Base-by-base conservation (phyloP, 1,284 basidiomycete species). In the Cystobasidium sp. region DNA sequence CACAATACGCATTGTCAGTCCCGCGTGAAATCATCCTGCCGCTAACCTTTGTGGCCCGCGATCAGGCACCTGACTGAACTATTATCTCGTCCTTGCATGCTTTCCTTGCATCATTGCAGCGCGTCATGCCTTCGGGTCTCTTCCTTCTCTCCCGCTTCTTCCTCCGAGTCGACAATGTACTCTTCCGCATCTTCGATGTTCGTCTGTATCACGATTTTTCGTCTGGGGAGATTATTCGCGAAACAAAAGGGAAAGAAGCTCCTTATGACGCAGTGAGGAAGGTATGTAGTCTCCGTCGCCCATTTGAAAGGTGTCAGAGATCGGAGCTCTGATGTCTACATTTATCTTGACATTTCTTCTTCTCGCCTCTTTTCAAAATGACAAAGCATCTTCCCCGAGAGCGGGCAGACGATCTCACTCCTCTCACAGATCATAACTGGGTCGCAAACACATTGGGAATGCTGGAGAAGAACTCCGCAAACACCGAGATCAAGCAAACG, bases 81-180 rank as follows among this genome's bases (percentile, higher is more conserved):
- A 31, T 7, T 53, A 1, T n/a, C n/a, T 53, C 44, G 12, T 22
- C 31, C 3, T 24, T 12, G 41, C 55, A 47, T 6, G 59, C 7
- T 10, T 20, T 12, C 3, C 6, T 12, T 3, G 58, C 68, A 3
- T 31, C 55, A 24, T 55, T 22, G n/a, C 79, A 97, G 94, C 90
- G 97, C 71, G 94, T 99, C 59, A 99, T 99, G 95, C 94, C 96
- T 0, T 90, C 90, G n/a, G 96, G 91, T 64, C 87, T 97, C 78
- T 96, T 98, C 82, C 88, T 98, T 76, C 88, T 99, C 9, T 87
- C 90, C 0, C 88, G 97, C 7, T 93, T 97, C 82, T 94, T 92
- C n/a, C 85, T 99, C 5, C 88, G 97, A 22, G 94, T 99, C 61
- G 97, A 99, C 82, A 88, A 91, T 72, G 97, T 99, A 53, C 87